phyloP scores from a whole-genome alignment of 2,329 filamentous ascomycete species.

The Cadophora sp. region DNA sequence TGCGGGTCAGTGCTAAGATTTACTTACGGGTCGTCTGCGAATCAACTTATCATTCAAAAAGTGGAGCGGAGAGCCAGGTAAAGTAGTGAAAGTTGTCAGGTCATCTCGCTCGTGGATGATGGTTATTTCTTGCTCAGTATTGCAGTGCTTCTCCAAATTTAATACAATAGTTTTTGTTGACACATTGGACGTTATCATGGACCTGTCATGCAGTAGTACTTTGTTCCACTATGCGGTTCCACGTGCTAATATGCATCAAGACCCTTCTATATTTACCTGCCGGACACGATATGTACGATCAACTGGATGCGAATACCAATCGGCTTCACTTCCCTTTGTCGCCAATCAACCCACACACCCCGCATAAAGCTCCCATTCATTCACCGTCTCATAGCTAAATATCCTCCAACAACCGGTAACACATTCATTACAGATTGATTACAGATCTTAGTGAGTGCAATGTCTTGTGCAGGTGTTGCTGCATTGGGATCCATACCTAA shows the following conservation, averaged over 20 bases:
- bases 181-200: not conserved
- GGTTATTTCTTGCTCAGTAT: not conserved
- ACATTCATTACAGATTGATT: constrained; percentile 6
- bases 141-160: not conserved
- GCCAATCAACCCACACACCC: constrained; percentile 1
- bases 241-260: constrained; percentile 6
- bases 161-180: not conserved
- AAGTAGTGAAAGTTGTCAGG: not conserved
- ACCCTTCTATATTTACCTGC: constrained; percentile 11
- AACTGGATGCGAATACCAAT: not conserved
- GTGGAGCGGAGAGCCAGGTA: not conserved
- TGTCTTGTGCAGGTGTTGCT: constrained; percentile 7
- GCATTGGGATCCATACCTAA: not conserved
- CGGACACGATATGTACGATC: not conserved
- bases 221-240: not conserved
- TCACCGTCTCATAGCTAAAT: not conserved
- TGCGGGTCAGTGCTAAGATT: constrained; percentile 13
- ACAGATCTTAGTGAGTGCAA: not conserved
- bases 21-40: not conserved
- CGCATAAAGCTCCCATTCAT: not conserved
- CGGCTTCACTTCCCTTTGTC: not conserved
- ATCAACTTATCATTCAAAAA: not conserved
- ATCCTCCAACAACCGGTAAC: constrained; percentile 3
- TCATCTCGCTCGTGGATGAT: not conserved
- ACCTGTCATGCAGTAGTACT: constrained; percentile 1